phyloP scores from a whole-genome alignment of 2,329 filamentous ascomycete genomes.

The Neofusicoccum umdonicola region DNA sequence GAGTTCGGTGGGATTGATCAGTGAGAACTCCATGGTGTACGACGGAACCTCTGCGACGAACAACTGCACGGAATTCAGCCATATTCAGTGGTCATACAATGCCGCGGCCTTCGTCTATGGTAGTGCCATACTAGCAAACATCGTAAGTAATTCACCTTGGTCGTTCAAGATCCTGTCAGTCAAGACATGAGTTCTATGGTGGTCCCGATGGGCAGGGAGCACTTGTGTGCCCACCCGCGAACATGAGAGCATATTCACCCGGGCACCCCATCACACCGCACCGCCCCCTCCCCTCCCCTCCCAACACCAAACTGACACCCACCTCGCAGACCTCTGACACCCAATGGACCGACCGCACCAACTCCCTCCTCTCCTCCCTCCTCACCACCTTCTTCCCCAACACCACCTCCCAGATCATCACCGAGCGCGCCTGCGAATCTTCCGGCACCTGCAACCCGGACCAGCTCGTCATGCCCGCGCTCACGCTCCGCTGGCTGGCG shows the following conservation, averaged over 20 bases:
- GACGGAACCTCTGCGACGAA: constrained; percentile 42
- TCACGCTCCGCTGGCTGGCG: constrained; percentile 63
- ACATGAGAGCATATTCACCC: not conserved
- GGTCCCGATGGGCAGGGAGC: too few species aligned
- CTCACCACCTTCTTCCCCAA: constrained; percentile 49
- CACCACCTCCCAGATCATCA: constrained; percentile 55
- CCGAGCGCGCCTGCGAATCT: constrained; percentile 66
- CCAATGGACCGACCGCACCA: constrained; percentile 55
- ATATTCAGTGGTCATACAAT: constrained; percentile 59
- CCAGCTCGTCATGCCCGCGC: constrained; percentile 74
- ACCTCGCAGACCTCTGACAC: constrained; percentile 43
- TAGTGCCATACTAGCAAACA: constrained; percentile 57
- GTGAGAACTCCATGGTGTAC: constrained; percentile 47
- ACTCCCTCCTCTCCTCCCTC: constrained; percentile 56
- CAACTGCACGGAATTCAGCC: constrained; percentile 51
- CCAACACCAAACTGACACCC: not conserved
- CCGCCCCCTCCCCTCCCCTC: not conserved
- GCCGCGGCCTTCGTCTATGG: constrained; percentile 55
- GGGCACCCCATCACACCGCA: not conserved
- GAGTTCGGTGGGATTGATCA: constrained; percentile 49
- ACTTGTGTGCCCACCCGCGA: not conserved
- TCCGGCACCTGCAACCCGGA: constrained; percentile 64
- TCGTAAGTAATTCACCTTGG: constrained; percentile 30
- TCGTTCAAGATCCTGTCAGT: too few species aligned
- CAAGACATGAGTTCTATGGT: too few species aligned